These are phyloP conservation scores for Lizonia empirigonia DNA, from an alignment of 2,329 filamentous ascomycete species.

Conservation along the genomic window DNA sequence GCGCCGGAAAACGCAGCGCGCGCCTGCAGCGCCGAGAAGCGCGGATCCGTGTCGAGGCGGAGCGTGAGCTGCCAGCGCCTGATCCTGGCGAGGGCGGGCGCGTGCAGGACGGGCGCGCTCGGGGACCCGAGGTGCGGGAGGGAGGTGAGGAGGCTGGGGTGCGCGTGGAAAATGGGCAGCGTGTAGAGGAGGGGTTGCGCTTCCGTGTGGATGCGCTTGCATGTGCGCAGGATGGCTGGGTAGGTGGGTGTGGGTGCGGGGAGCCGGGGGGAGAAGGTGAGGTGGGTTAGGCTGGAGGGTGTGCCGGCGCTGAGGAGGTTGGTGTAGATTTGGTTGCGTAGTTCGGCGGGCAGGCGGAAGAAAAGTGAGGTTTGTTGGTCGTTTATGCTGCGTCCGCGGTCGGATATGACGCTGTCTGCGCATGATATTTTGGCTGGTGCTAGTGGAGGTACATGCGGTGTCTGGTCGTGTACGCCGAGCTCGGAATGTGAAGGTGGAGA, in stretches of 20 bases:
- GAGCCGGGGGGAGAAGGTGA: slow-evolving; percentile 9
- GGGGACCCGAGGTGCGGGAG: slow-evolving; percentile 51
- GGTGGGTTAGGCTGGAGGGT: slow-evolving; percentile 6
- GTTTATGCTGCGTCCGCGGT: slow-evolving; percentile 2
- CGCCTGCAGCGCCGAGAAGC: slow-evolving; percentile 50
- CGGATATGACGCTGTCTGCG: slow-evolving; percentile 8
- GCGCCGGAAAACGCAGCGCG: slow-evolving; percentile 52
- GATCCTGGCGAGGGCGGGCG: slow-evolving; percentile 45
- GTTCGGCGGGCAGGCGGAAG: slow-evolving; percentile 62
- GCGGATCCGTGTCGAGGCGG: slow-evolving; percentile 57
- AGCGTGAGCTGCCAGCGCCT: slow-evolving; percentile 53
- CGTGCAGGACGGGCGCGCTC: slow-evolving; percentile 45
- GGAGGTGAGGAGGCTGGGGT: slow-evolving; percentile 53
- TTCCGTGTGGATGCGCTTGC: slow-evolving; percentile 50
- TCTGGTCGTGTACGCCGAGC: slow-evolving; percentile 12
- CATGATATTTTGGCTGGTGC: slow-evolving; percentile 8
- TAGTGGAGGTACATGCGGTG: slow-evolving; percentile 11
- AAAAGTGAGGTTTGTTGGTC: slow-evolving; percentile 31
- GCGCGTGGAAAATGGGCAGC: slow-evolving; percentile 57
- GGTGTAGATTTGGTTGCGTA: slow-evolving; percentile 64
- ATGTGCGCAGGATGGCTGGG: slow-evolving; percentile 51
- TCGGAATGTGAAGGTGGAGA: slow-evolving; percentile 13
- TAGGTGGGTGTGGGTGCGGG: slow-evolving; percentile 34
- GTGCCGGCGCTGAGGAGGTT: slow-evolving; percentile 43
- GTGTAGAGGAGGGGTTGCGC: slow-evolving; percentile 55